Conservation (phyloP, 352 stramenopile genomes). For the Globisporangium megalacanthum region DNA sequence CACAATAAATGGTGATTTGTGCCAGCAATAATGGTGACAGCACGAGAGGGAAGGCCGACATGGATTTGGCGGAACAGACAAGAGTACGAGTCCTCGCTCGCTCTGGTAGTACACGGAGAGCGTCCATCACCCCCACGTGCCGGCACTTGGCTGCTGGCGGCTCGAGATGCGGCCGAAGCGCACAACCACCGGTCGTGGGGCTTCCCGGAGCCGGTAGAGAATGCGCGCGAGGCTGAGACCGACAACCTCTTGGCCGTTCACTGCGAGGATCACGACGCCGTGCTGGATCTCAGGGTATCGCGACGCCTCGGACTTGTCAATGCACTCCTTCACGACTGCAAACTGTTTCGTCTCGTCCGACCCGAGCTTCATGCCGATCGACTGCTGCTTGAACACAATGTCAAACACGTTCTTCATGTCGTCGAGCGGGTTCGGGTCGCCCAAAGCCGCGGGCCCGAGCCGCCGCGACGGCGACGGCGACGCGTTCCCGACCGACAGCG, state of each 20-base stretch:
- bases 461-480: slow-evolving; percentile 25
- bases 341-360: slow-evolving; percentile 66
- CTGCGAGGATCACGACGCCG: slow-evolving; percentile 73
- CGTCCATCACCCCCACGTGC: slow-evolving; percentile 41
- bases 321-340: slow-evolving; percentile 78
- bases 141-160: slow-evolving; percentile 21
- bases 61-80: too few species aligned
- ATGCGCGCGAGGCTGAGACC: slow-evolving; percentile 68
- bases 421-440: slow-evolving; percentile 32
- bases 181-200: slow-evolving; percentile 72
- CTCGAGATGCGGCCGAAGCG: slow-evolving; percentile 66
- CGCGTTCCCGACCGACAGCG: slow-evolving; percentile 14
- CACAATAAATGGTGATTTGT: not conserved
- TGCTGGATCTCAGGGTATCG: slow-evolving; percentile 75
- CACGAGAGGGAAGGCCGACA: too few species aligned
- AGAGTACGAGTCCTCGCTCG: too few species aligned
- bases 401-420: slow-evolving; percentile 78
- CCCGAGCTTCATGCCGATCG: slow-evolving; percentile 79
- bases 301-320: slow-evolving; percentile 66
- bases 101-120: too few species aligned
- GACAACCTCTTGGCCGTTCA: slow-evolving; percentile 75
- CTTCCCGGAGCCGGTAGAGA: slow-evolving; percentile 70
- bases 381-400: slow-evolving; percentile 83
- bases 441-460: too few species aligned
- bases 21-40: not conserved